A percentile compares a stretch with the other conserved stretches of the same genome.
phyloP scores from a whole-genome alignment of 139 green algal species.

The Volvox africanus region DNA sequence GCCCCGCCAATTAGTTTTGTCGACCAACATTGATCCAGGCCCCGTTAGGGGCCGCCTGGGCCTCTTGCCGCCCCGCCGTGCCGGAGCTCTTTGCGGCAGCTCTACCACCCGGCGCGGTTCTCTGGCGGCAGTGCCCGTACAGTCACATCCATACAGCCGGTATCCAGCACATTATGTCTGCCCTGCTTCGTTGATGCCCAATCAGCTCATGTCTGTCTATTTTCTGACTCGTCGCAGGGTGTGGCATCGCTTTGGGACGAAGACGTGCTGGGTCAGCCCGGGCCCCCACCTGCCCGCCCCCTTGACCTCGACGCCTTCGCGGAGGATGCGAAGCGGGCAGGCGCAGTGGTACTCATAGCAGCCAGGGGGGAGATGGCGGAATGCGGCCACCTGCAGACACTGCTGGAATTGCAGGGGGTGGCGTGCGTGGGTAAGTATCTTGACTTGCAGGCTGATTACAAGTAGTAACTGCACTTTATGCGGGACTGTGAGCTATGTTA shows the following conservation, averaged over 20 bases:
- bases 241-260: slow-evolving; percentile 32
- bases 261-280: background rate
- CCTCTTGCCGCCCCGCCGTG: background rate
- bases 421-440: slow-evolving; percentile 31
- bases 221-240: background rate
- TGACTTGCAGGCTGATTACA: too few relatives aligned
- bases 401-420: slow-evolving; percentile 40
- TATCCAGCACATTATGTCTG: too few relatives aligned
- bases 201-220: too few relatives aligned
- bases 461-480: too few relatives aligned
- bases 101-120: background rate
- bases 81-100: background rate
- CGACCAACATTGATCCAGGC: slow-evolving; percentile 39
- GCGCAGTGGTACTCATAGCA: slow-evolving; percentile 33
- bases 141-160: background rate
- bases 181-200: too few relatives aligned
- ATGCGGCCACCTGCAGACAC: slow-evolving; percentile 20
- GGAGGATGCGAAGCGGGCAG: background rate
- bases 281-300: slow-evolving; percentile 14
- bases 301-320: slow-evolving; percentile 26
- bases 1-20: slow-evolving; percentile 39
- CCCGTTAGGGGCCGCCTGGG: slow-evolving; percentile 35
- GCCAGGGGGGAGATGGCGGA: slow-evolving; percentile 23
- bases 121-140: background rate
- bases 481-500: too few relatives aligned